Conservation (phyloP, 192 early-diverging fungal genomes). For the Coemansia sp. region DNA sequence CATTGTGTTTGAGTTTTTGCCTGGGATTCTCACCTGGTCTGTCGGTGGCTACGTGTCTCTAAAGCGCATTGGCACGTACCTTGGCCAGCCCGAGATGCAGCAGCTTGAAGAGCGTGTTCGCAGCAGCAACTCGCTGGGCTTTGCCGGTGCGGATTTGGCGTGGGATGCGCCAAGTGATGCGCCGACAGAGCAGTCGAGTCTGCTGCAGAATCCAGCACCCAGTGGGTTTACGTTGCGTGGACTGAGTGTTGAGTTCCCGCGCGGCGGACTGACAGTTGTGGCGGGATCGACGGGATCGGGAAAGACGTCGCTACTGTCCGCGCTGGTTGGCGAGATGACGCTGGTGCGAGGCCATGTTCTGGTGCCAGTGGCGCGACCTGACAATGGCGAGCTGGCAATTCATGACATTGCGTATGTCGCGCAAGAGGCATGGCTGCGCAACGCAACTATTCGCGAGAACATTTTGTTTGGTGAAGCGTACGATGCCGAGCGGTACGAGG, state of each 20-base stretch:
- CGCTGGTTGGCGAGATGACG: conserved; percentile 79
- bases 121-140: conserved; percentile 16
- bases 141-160: conserved; percentile 39
- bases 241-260: conserved; percentile 67
- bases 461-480: conserved; percentile 80
- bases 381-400: conserved; percentile 37
- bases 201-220: conserved; percentile 1
- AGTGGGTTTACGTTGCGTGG: conserved; percentile 58
- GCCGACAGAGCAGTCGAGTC: conserved; percentile 2
- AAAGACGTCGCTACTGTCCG: conserved; percentile 77
- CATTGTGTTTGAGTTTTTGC: conserved; percentile 62
- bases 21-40: conserved; percentile 58
- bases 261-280: conserved; percentile 69
- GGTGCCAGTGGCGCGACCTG: conserved; percentile 18
- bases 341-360: conserved; percentile 28
- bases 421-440: conserved; percentile 74
- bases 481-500: conserved; percentile 69
- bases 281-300: conserved; percentile 88
- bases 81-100: conserved; percentile 72
- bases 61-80: conserved; percentile 69
- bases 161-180: conserved; percentile 15
- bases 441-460: conserved; percentile 72
- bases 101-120: conserved; percentile 39
- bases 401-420: conserved; percentile 79
- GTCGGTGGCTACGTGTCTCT: conserved; percentile 66